These are phyloP conservation scores for Fusarium sp. DNA, from an alignment of 2,329 filamentous ascomycete genomes.

Conservation along the genomic window DNA sequence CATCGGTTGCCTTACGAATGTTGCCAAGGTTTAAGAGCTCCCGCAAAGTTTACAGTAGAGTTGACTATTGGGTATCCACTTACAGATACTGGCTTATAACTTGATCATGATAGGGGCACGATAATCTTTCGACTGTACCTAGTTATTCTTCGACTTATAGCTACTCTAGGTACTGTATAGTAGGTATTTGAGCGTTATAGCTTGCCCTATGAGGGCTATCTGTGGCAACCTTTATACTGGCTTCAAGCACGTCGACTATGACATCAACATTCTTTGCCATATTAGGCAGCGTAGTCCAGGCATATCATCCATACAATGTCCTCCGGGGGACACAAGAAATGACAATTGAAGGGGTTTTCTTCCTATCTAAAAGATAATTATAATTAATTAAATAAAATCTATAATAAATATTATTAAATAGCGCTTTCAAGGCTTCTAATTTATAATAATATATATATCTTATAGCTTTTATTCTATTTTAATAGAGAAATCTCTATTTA, in stretches of 20 bases:
- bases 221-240: neutral
- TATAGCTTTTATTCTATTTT: too few species aligned
- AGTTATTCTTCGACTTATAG: too few species aligned
- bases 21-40: neutral
- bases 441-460: too few species aligned
- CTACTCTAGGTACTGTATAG: too few species aligned
- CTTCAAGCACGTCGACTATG: neutral
- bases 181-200: neutral
- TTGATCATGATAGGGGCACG: neutral
- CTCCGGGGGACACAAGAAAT: too few species aligned
- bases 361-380: too few species aligned
- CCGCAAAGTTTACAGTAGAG: neutral
- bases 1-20: neutral
- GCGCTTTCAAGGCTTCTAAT: too few species aligned
- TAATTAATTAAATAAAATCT: too few species aligned
- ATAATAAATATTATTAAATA: too few species aligned
- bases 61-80: neutral
- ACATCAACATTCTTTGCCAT: neutral
- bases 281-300: constrained; percentile 7
- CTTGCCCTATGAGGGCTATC: neutral
- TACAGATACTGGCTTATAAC: neutral
- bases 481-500: too few species aligned
- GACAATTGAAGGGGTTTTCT: too few species aligned
- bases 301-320: constrained; percentile 1
- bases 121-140: too few species aligned